A percentile compares a stretch with the other conserved stretches of the same genome.
Evolutionary conservation across 176 grass and related monocot species (phyloP).

Genomic region (Paspalum vaginatum): DNA sequence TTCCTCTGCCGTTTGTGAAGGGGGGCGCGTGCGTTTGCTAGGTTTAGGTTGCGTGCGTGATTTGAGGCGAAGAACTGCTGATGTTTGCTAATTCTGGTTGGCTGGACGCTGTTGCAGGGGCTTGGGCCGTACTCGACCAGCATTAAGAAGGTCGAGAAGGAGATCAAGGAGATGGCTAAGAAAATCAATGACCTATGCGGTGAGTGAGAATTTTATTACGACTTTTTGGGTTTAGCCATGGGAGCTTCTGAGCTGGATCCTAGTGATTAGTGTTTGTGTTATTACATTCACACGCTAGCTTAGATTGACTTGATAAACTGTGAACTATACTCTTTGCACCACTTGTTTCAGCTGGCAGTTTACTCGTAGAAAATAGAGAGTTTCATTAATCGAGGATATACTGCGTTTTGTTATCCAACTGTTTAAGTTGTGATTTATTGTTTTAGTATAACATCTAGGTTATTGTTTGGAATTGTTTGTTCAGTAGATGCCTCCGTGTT

Average conservation of each 20-base stretch:
- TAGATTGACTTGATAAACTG: background rate
- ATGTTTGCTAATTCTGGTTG: conserved; percentile 33
- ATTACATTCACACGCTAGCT: background rate
- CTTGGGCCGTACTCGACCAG: conserved; percentile 85
- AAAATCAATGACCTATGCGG: conserved; percentile 87
- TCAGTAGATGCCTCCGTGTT: background rate
- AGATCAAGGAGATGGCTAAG: conserved; percentile 89
- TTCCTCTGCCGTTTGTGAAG: background rate
- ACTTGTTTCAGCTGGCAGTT: background rate
- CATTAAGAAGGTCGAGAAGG: conserved; percentile 90
- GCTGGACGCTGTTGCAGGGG: conserved; percentile 53
- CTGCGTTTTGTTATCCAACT: background rate
- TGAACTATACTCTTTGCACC: background rate
- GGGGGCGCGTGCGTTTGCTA: background rate
- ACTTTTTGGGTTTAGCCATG: background rate
- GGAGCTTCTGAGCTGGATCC: background rate
- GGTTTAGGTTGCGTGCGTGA: background rate
- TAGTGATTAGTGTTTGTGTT: background rate
- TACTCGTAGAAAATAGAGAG: background rate
- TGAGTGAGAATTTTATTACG: conserved; percentile 25
- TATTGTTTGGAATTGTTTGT: background rate
- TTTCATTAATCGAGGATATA: background rate
- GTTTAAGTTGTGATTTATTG: background rate
- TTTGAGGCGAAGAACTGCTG: background rate
- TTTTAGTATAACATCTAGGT: background rate